Evolutionary conservation across 257 asterid genomes (phyloP).

Genomic region (Penstemon davidsonii): DNA sequence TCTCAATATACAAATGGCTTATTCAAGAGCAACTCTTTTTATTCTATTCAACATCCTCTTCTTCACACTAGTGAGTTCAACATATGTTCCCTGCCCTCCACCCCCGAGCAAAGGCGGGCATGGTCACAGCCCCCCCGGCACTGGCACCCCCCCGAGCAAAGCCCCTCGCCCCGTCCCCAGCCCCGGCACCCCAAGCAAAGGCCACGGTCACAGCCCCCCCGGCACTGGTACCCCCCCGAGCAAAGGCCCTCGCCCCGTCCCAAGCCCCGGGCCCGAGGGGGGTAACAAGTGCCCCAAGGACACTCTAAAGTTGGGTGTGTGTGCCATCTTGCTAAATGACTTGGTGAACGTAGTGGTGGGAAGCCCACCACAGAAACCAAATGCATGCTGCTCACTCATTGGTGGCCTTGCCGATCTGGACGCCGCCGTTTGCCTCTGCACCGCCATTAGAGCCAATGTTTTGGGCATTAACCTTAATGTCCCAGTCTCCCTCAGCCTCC

Average conservation of each 20-base stretch:
- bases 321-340: slow-evolving; percentile 51
- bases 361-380: slow-evolving; percentile 35
- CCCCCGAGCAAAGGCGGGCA: slow-evolving; percentile 26
- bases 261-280: too few species aligned
- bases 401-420: slow-evolving; percentile 52
- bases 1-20: too few species aligned
- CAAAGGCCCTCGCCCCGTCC: slow-evolving; percentile 34
- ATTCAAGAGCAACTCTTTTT: too few species aligned
- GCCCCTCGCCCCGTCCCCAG: slow-evolving; percentile 17
- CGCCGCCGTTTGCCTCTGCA: slow-evolving; percentile 67
- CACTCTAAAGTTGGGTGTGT: slow-evolving; percentile 57
- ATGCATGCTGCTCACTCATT: slow-evolving; percentile 52
- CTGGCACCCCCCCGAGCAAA: slow-evolving; percentile 40
- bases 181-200: slow-evolving; percentile 21
- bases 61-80: too few species aligned
- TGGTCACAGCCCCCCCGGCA: not conserved
- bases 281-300: slow-evolving; percentile 48
- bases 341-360: slow-evolving; percentile 40
- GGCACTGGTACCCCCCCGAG: slow-evolving; percentile 35
- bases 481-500: slow-evolving; percentile 52
- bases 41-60: too few species aligned
- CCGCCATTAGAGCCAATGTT: slow-evolving; percentile 58
- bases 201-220: too few species aligned
- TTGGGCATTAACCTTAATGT: slow-evolving; percentile 60
- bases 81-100: too few species aligned